A percentile compares a stretch with the other conserved stretches of the same genome.
Conservation (phyloP, 768 basidiomycete species). For the Galerina sulciceps region DNA sequence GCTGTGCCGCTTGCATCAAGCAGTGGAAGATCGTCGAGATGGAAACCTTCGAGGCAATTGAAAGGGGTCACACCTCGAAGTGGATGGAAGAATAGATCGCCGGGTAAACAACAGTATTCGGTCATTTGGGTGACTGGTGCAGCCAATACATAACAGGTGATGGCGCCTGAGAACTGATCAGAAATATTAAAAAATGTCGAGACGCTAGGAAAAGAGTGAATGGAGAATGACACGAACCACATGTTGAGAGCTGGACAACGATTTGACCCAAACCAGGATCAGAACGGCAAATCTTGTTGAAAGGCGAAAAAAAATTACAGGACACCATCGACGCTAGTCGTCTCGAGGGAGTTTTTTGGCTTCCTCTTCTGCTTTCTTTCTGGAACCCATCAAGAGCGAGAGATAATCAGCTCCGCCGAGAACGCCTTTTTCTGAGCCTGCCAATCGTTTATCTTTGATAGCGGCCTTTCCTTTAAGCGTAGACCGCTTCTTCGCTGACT, state of each 20-base stretch:
- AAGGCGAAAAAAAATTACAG: neutral
- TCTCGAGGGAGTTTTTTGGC: slow-evolving; percentile 59
- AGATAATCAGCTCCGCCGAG: slow-evolving; percentile 83
- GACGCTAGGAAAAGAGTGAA: no score
- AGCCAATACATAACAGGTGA: no score
- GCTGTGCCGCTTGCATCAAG: neutral
- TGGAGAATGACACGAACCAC: no score
- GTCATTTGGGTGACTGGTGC: no score
- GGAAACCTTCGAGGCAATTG: neutral
- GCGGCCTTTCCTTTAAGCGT: slow-evolving; percentile 47
- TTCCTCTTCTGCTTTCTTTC: slow-evolving; percentile 68
- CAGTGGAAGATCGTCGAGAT: neutral
- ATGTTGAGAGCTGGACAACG: no score
- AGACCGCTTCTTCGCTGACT: slow-evolving; percentile 53
- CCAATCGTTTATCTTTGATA: slow-evolving; percentile 19
- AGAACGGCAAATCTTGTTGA: neutral
- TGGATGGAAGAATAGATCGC: no score
- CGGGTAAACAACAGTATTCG: no score
- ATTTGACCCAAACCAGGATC: no score
- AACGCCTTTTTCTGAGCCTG: slow-evolving; percentile 38
- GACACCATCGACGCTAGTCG: neutral
- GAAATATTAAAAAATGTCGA: no score
- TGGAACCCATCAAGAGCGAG: slow-evolving; percentile 69
- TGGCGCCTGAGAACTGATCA: no score
- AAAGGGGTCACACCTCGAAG: no score